Evolutionary conservation across 441 rosid species (phyloP).

Genomic region (Caryocar brasiliense): DNA sequence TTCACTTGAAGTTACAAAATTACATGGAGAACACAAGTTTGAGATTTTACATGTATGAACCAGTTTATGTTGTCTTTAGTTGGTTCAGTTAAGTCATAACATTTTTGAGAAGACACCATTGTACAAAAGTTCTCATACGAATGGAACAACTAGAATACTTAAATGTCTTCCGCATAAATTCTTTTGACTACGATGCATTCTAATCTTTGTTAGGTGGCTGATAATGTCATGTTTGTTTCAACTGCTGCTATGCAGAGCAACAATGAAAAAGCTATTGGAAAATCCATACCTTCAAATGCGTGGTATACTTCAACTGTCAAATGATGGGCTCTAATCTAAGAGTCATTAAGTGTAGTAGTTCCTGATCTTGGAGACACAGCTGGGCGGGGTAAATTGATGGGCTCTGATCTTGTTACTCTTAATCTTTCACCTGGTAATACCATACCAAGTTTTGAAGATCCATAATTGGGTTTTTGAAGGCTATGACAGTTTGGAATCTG

Average conservation of each 20-base stretch:
- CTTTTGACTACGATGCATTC: too few relatives aligned
- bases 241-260: slow-evolving; percentile 75
- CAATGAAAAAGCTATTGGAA: slow-evolving; percentile 91
- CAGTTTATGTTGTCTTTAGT: too few relatives aligned
- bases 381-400: slow-evolving; percentile 8
- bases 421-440: slow-evolving; percentile 14
- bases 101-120: background rate
- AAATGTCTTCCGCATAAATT: too few relatives aligned
- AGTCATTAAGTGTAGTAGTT: slow-evolving; percentile 4
- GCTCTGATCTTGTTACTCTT: slow-evolving; percentile 6
- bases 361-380: slow-evolving; percentile 15
- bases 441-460: slow-evolving; percentile 15
- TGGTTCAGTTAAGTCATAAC: too few relatives aligned
- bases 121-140: background rate
- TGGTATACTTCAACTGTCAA: slow-evolving; percentile 90
- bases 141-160: too few relatives aligned
- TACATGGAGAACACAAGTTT: background rate
- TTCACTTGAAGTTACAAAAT: background rate
- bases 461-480: slow-evolving; percentile 13
- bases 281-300: slow-evolving; percentile 98
- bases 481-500: slow-evolving; percentile 18
- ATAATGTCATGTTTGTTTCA: slow-evolving; percentile 1
- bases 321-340: slow-evolving; percentile 36
- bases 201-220: background rate
- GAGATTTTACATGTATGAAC: too few relatives aligned